phyloP scores from a whole-genome alignment of 768 basidiomycete genomes.

The Tylopilus plumbeoviolaceoides region DNA sequence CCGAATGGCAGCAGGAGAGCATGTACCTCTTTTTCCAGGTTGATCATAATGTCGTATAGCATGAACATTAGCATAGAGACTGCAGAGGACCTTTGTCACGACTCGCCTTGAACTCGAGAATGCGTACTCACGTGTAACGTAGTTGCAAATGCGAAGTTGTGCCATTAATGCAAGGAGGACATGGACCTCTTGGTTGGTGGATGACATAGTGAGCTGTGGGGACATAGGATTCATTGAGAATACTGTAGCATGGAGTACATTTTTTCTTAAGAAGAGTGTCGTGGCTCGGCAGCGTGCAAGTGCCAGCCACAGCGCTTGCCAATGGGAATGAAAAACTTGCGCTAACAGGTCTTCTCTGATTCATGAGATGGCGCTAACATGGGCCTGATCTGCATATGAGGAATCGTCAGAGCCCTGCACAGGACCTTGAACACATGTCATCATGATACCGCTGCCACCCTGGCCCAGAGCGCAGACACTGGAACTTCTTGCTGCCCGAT shows the following conservation, averaged over 20 bases:
- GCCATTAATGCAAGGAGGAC: slow-evolving; percentile 1
- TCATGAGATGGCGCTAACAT: background rate
- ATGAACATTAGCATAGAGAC: slow-evolving; percentile 16
- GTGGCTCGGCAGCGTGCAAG: background rate
- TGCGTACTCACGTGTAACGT: slow-evolving; percentile 8
- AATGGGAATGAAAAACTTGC: slow-evolving; percentile 4
- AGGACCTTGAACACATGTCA: too few relatives aligned
- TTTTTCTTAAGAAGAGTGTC: background rate
- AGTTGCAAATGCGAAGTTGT: slow-evolving; percentile 16
- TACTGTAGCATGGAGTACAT: background rate
- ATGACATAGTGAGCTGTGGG: background rate
- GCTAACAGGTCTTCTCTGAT: background rate
- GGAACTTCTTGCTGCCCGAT: too few relatives aligned
- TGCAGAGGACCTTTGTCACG: background rate
- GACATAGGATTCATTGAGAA: slow-evolving; percentile 5
- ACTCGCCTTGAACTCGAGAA: background rate
- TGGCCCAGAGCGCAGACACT: too few relatives aligned
- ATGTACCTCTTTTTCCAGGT: slow-evolving; percentile 17
- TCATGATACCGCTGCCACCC: too few relatives aligned
- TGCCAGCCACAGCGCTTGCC: background rate
- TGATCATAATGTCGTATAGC: slow-evolving; percentile 20
- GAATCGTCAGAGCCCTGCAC: background rate
- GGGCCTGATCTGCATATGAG: background rate
- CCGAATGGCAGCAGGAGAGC: background rate
- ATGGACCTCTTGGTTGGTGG: slow-evolving; percentile 3